Evolutionary conservation across 2,329 filamentous ascomycete genomes (phyloP), one percentile per base, ranked within the genome.

Genomic region (Aspergillus sp.): DNA sequence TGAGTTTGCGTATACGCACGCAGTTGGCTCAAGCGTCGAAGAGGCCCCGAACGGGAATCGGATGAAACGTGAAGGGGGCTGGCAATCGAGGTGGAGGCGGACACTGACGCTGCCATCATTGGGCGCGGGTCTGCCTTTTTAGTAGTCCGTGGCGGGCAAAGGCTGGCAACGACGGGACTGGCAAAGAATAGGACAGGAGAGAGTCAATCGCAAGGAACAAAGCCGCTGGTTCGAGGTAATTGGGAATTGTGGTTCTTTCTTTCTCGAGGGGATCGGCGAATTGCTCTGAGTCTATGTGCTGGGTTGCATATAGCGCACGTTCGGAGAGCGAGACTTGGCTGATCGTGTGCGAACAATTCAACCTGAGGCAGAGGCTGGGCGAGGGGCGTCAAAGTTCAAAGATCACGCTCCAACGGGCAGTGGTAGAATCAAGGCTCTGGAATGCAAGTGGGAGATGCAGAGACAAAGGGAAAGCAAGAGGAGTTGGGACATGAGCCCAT

Each of bases 11-110:
- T 73, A 63, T 75, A 75, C 41, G 73, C 68, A 56, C 74, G 71
- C 55, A 77, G 68, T 65, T 74, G 73, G 67, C 73, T 77, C 47
- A 77, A 64, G 49, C 75, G 73, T 46, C 74, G 73, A 58, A 76
- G 67, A 54, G 70, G 72, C 52, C 73, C 69, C 46, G 68, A 65
- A 61, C 73, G 73, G 67, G 60, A 58, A 54, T 74, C 71, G 57
- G 71, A 61, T 56, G 69, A 39, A 37, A 50, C 34, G 13, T 53
- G 59, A 61, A 66, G 54, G 61, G 60, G 62, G 58, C 58, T 57
- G 51, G 69, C 64, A 61, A 71, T 61, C 69, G 72, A 63, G 61
- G 72, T 61, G 71, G 72, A 71, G 68, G 72, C 68, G 70, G 72
- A 71, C 65, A 72, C 71, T 55, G 71, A 72, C 46, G 72, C 62